Evolutionary conservation across 441 rosid species (phyloP).

Genomic region (Pelargonium cotyledonis): DNA sequence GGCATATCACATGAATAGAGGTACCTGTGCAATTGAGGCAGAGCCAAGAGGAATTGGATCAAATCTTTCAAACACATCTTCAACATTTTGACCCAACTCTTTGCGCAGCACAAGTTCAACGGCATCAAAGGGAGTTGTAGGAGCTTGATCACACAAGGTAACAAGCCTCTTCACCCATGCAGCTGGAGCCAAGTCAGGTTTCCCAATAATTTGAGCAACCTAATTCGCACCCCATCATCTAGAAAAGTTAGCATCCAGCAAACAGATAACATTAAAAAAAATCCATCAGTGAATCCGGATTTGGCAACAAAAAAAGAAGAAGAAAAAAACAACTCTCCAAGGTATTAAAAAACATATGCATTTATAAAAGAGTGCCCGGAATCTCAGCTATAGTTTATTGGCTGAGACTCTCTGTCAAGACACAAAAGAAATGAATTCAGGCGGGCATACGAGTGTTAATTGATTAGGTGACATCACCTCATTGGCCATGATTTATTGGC

Average conservation of each 20-base stretch:
- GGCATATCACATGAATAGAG: constrained; percentile 1
- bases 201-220: constrained; percentile 85
- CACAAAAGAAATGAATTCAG: too few species aligned
- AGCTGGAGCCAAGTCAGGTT: constrained; percentile 90
- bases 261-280: background rate
- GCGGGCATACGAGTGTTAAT: too few species aligned
- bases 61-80: constrained; percentile 64
- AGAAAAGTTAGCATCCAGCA: constrained; percentile 7
- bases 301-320: background rate
- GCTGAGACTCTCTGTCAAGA: too few species aligned
- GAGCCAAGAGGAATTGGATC: constrained; percentile 84
- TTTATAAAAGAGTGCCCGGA: too few species aligned
- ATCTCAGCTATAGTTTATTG: too few species aligned
- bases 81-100: constrained; percentile 57
- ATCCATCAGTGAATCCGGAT: background rate
- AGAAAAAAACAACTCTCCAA: background rate
- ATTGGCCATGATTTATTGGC: too few species aligned
- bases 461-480: too few species aligned
- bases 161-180: constrained; percentile 96
- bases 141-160: constrained; percentile 82
- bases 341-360: background rate
- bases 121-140: constrained; percentile 57
- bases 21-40: constrained; percentile 97
- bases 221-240: constrained; percentile 26
- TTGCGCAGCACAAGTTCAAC: constrained; percentile 50